Evolutionary conservation across 2,329 filamentous ascomycete genomes (phyloP), one percentile per base, ranked within the genome.

Genomic region (Fusarium citri): DNA sequence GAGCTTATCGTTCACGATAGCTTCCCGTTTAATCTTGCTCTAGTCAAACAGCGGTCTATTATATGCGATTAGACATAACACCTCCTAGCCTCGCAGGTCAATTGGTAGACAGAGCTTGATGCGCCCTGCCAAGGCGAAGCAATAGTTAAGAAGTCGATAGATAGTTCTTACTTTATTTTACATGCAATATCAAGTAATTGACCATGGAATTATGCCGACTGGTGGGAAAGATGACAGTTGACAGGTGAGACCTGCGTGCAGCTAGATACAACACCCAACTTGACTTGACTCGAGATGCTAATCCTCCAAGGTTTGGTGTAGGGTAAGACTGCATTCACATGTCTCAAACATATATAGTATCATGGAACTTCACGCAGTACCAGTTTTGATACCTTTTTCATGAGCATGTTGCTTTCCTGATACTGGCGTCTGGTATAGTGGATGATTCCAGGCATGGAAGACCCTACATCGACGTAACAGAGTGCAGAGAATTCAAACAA

Each of bases 141-240:
- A 37, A 37, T n/a, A 37, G 6, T 37, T n/a, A 11, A 37, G 18
- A 11, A 37, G 18, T 37, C 10, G 6, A 37, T 37, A 37, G 18
- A 37, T 15, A 14, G 12, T 30, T 30, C 28, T 5, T 30, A 14
- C 15, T 30, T 30, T 12, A 30, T 30, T 30, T 30, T 6, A 30
- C 28, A 30, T 14, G 28, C 28, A 30, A 30, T 30, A 7, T 30
- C 12, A 12, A 30, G 15, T 12, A 26, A 37, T 43, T 43, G 41
- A 43, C n/a, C 2, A n/a, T 2, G 59, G 59, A 62, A 53, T 7
- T 16, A 26, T n/a, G 28, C 59, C 59, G 59, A 62, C 56, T 62
- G 45, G 45, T 45, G 10, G 5, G 42, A 5, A 9, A 18, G 2
- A 8, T 22, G 16, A 43, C 16, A 61, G 6, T 14, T 61, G 45